Evolutionary conservation across 176 grass and related monocot species (phyloP).

Genomic region (Oryza glumipatula): DNA sequence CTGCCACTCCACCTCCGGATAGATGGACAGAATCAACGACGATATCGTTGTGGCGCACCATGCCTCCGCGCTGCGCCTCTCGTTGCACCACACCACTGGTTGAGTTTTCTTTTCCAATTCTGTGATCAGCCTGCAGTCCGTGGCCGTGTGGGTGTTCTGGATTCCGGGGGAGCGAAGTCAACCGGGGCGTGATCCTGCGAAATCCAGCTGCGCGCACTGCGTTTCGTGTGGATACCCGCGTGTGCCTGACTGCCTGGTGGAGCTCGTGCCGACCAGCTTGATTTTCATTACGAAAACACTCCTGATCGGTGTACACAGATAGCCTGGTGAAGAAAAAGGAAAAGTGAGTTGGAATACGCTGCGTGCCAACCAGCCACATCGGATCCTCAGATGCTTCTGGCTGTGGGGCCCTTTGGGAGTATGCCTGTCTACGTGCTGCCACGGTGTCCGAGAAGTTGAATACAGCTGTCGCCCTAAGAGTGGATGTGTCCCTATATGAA

Average conservation of each 20-base stretch:
- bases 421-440: slow-evolving; percentile 16
- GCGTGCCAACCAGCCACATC: background rate
- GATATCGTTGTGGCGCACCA: background rate
- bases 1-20: background rate
- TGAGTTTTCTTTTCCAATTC: background rate
- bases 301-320: too few relatives aligned
- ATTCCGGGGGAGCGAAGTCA: slow-evolving; percentile 8
- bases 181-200: background rate
- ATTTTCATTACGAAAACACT: background rate
- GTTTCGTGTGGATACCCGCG: background rate
- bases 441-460: slow-evolving; percentile 20
- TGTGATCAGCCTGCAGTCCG: background rate
- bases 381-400: background rate
- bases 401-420: background rate
- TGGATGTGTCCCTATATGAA: background rate
- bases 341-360: background rate
- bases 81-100: background rate
- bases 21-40: background rate
- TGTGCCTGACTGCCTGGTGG: background rate
- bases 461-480: slow-evolving; percentile 9
- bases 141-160: background rate
- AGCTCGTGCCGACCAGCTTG: background rate
- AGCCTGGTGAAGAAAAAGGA: too few relatives aligned
- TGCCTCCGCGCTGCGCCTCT: background rate
- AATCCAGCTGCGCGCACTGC: background rate